These are phyloP conservation scores for Tardiomyces depauwii DNA, from an alignment of 1,139 yeast genomes.

Conservation along the genomic window DNA sequence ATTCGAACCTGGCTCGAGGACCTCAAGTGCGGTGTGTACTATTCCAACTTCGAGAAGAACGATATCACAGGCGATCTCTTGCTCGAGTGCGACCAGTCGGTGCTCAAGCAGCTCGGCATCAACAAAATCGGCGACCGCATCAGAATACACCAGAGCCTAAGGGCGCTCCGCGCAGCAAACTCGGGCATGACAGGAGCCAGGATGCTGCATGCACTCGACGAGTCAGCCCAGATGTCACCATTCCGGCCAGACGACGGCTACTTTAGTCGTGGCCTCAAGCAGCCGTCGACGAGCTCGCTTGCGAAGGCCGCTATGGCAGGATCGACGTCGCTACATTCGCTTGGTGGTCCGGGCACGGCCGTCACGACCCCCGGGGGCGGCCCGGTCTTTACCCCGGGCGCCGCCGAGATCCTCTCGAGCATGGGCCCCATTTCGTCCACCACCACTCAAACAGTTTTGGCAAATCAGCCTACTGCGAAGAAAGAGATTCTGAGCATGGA, in stretches of 20 bases:
- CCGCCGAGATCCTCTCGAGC: background rate
- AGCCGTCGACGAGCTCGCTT: background rate
- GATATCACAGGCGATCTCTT: conserved; percentile 53
- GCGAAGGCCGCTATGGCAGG: background rate
- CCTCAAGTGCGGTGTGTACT: conserved; percentile 23
- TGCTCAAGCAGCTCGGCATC: conserved; percentile 69
- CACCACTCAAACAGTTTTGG: background rate
- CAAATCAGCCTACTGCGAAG: background rate
- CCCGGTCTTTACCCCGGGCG: background rate
- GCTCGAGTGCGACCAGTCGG: conserved; percentile 52
- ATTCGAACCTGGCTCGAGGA: conserved; percentile 28
- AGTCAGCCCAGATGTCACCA: background rate
- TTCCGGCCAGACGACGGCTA: background rate
- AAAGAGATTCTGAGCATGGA: background rate
- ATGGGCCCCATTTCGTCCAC: background rate
- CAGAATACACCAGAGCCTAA: conserved; percentile 42
- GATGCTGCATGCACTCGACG: background rate
- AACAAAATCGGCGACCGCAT: conserved; percentile 73
- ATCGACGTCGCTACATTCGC: background rate
- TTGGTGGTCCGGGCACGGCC: background rate
- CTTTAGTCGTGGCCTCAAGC: background rate
- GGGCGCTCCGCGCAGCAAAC: conserved; percentile 19
- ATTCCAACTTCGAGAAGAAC: conserved; percentile 25
- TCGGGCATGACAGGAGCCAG: conserved; percentile 10
- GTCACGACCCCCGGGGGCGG: background rate